These are phyloP conservation scores for Trichoderma asperellum DNA, from an alignment of 2,329 filamentous ascomycete species.

Conservation along the genomic window DNA sequence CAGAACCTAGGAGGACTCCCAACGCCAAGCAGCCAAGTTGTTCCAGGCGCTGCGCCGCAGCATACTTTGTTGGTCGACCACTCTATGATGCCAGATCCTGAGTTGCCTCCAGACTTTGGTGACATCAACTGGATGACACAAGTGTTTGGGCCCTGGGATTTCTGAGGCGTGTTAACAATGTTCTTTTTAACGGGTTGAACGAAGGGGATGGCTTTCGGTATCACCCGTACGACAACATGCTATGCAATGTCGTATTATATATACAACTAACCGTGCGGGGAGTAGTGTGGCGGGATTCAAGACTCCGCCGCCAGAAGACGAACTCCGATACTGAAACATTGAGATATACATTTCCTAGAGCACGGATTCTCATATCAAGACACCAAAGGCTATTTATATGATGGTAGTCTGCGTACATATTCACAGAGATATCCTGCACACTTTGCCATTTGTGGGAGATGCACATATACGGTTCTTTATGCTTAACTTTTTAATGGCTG, in stretches of 20 bases:
- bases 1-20: constrained; percentile 39
- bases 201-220: background rate
- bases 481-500: background rate
- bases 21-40: constrained; percentile 37
- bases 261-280: background rate
- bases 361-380: too few species aligned
- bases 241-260: background rate
- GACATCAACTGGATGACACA: constrained; percentile 47
- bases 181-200: background rate
- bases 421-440: too few species aligned
- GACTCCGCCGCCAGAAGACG: background rate
- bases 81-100: constrained; percentile 30
- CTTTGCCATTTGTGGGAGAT: background rate
- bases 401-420: too few species aligned
- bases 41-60: constrained; percentile 26
- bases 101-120: constrained; percentile 39
- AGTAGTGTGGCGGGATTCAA: background rate
- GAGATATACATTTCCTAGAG: background rate
- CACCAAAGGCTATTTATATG: too few species aligned
- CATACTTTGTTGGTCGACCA: constrained; percentile 14
- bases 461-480: background rate
- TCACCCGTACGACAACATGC: background rate
- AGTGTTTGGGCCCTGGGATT: constrained; percentile 45
- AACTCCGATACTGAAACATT: background rate
- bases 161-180: constrained; percentile 30